Evolutionary conservation across 306 rosid genomes (phyloP), one percentile per base, ranked within the genome.

Genomic region (Quercus parvula): DNA sequence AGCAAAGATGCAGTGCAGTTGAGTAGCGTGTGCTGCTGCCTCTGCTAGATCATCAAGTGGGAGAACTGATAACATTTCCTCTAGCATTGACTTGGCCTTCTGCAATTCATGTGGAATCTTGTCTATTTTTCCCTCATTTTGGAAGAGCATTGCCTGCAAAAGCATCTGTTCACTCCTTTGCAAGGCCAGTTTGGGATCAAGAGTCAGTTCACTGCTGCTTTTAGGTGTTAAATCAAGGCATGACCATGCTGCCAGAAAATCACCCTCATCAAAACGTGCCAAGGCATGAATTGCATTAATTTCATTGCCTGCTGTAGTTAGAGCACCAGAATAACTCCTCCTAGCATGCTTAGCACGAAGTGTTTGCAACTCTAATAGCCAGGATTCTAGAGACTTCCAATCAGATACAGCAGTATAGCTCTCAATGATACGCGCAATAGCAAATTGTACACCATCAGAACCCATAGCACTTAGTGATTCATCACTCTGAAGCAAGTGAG

Each of bases 111-210:
- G 81, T 31, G 86, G 84, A 72, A 89, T 84, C 81, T 84, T 85
- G 79, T 94, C 97, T 75, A 74, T 86, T 78, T 83, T 88, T 74
- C 90, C 94, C 79, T 86, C 97, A 69, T 85, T 91, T 55, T 77
- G 90, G 57, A 86, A 84, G 83, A 94, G 96, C 88, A 94, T 81
- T 75, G 98, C 96, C 83, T 92, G 97, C 79, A 94, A 86, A 85
- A 94, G 94, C 97, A 94, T 94, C 88, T 94, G 98, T 88, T 94
- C 98, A 81, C 98, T 94, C 85, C 98, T 86, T 54, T 89, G 98
- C 94, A 94, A 86, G 82, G 97, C 97, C 81, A 92, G 78, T 82
- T 91, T 92, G 59, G 98, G 97, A 85, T 94, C 94, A 82, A 94
- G 94, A 63, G 98, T 91, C 79, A 94, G 97, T 75, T 94, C 98